These are phyloP conservation scores for Tuber borchii DNA, from an alignment of 495 filamentous ascomycete genomes.

Conservation along the genomic window DNA sequence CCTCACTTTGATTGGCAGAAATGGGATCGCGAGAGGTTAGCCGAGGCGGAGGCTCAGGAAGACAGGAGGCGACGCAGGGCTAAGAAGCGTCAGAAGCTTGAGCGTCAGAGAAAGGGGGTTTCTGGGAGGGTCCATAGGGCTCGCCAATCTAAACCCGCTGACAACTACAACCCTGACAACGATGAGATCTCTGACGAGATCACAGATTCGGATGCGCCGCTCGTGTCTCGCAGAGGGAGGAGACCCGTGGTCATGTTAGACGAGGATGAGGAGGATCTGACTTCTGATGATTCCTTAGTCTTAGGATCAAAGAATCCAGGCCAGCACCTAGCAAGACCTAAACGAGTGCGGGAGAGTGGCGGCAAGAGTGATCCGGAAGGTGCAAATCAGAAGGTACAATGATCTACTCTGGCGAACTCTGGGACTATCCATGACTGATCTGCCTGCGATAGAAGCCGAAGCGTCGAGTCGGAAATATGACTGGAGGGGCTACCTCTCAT, in stretches of 20 bases:
- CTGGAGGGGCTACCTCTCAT: neutral
- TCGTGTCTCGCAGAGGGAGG: neutral
- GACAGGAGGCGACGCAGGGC: slow-evolving; percentile 22
- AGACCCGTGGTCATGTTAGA: neutral
- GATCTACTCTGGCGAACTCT: neutral
- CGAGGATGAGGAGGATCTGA: neutral
- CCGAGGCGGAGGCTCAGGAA: slow-evolving; percentile 26
- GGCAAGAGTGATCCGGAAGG: neutral
- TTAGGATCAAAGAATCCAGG: neutral
- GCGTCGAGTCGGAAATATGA: neutral
- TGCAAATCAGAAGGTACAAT: neutral
- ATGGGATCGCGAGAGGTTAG: slow-evolving; percentile 37
- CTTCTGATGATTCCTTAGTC: neutral
- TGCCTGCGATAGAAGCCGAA: neutral
- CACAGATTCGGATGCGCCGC: neutral
- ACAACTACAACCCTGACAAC: neutral
- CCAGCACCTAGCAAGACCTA: neutral
- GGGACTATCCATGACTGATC: neutral
- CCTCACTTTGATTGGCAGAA: slow-evolving; percentile 34
- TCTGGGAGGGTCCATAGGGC: slow-evolving; percentile 13
- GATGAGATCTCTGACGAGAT: neutral
- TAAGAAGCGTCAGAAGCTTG: slow-evolving; percentile 28
- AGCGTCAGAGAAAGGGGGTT: slow-evolving; percentile 8
- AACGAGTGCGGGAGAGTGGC: neutral
- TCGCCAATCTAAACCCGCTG: neutral